Base-by-base conservation (phyloP, 352 stramenopile genomes). In the Globisporangium recalcitrans region DNA sequence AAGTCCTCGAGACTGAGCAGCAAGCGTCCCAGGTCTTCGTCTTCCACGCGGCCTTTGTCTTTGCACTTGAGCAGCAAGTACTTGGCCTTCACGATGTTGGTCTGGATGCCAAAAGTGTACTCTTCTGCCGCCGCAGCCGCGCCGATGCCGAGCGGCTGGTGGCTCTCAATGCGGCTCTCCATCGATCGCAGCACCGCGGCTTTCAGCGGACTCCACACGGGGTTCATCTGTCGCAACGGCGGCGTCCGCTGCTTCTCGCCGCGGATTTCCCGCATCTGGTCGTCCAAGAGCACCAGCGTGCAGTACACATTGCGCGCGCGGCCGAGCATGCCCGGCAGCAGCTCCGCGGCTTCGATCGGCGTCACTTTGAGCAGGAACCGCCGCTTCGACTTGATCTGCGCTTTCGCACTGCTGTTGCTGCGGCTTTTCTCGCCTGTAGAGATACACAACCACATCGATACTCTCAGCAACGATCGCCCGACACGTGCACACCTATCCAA, bases 21-120 rank as follows among this genome's bases (percentile, higher is more conserved):
- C 44, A 95, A 59, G 0, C 86, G 82, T 0, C 86, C 86, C 11
- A 95, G 62, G 58, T 95, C 86, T 29, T 95, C 86, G 19, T 82
- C 82, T 55, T 95, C 84, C 10, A 95, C 84, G 24, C 85, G 80
- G 9, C 86, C 86, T 52, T 93, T 95, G 71, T 95, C 83, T 54
- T 95, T 95, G 82, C 86, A 95, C 59, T 95, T 95, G 6, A 95
- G 75, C 13, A 93, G 68, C 59, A 95, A 61, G 59, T 88, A 95
- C 68, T 93, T 92, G 61, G 86, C 86, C 27, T 80, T 74, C 52
- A 74, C 64, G 8, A 95, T 58, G 52, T 91, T 91, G 27, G 81
- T 85, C 27, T 86, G 76, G 52, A 88, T 91, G 51, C 86, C 86
- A 66, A 95, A 93, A 44, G 86, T 95, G 65, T 95, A 95, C 71